phyloP scores from a whole-genome alignment of 805 yeast species.

The Suhomyces sp. region DNA sequence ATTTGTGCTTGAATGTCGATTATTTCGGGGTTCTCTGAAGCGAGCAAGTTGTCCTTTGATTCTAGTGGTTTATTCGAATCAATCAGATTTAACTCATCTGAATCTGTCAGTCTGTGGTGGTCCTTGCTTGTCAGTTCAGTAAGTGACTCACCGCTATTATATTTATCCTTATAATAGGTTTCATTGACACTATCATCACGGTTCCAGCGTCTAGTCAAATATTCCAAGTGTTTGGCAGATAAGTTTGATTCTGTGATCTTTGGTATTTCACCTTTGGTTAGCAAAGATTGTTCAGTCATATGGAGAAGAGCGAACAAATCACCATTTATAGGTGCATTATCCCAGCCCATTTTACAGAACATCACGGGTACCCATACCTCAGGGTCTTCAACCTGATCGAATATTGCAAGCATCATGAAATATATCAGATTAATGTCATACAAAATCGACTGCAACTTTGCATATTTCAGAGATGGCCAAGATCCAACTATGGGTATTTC shows the following conservation, averaged over 20 bases:
- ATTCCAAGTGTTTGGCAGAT: constrained; percentile 29
- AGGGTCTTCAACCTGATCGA: constrained; percentile 28
- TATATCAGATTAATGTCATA: constrained; percentile 29
- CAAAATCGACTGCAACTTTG: constrained; percentile 18
- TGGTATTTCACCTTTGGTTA: constrained; percentile 26
- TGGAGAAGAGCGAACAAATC: constrained; percentile 28
- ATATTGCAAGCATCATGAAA: constrained; percentile 19
- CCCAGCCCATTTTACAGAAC: constrained; percentile 31
- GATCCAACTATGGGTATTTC: constrained; percentile 30
- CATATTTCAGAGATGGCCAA: constrained; percentile 32
- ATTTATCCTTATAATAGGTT: background rate
- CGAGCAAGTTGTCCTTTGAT: too few relatives aligned
- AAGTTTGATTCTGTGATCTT: constrained; percentile 31
- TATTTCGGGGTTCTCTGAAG: too few relatives aligned
- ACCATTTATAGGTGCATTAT: constrained; percentile 25
- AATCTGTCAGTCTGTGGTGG: too few relatives aligned
- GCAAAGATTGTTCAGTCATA: constrained; percentile 31
- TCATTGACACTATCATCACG: constrained; percentile 4
- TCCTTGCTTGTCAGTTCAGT: too few relatives aligned
- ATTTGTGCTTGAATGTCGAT: too few relatives aligned
- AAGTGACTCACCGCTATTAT: too few relatives aligned
- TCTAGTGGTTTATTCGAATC: too few relatives aligned
- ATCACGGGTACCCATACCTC: constrained; percentile 27
- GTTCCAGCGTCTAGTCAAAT: constrained; percentile 26
- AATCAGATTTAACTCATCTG: too few relatives aligned